phyloP scores from a whole-genome alignment of 2,329 filamentous ascomycete genomes.

The Fusarium ambrosium region DNA sequence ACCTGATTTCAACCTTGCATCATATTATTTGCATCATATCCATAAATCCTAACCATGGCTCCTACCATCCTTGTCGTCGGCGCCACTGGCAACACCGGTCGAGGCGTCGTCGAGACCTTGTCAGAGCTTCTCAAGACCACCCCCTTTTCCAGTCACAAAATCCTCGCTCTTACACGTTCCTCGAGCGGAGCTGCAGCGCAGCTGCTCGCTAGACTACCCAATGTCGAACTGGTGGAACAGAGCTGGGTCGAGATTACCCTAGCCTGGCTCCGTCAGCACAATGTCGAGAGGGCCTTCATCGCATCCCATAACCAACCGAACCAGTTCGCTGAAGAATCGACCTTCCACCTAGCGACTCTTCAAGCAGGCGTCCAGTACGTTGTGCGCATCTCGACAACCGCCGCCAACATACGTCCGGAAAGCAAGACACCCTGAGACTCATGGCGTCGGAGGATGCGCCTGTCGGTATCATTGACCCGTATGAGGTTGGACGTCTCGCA shows the following conservation, averaged over 20 bases:
- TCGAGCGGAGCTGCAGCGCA: slow-evolving; percentile 31
- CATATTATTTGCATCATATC: not conserved
- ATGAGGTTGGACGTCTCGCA: slow-evolving; percentile 53
- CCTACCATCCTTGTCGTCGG: slow-evolving; percentile 53
- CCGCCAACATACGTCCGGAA: slow-evolving; percentile 52
- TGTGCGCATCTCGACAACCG: slow-evolving; percentile 57
- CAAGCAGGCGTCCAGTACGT: slow-evolving; percentile 56
- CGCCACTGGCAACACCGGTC: slow-evolving; percentile 54
- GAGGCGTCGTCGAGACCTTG: slow-evolving; percentile 45
- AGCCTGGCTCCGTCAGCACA: slow-evolving; percentile 54
- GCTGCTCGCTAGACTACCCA: slow-evolving; percentile 50
- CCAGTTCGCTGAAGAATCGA: slow-evolving; percentile 57
- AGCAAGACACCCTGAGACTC: slow-evolving; percentile 48
- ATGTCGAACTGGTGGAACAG: slow-evolving; percentile 52
- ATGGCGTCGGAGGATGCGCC: slow-evolving; percentile 48
- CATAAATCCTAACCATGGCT: slow-evolving; percentile 43
- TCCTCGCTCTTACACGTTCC: slow-evolving; percentile 41
- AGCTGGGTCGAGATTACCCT: slow-evolving; percentile 55
- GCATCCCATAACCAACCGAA: slow-evolving; percentile 54
- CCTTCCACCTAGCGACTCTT: slow-evolving; percentile 52
- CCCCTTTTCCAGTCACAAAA: slow-evolving; percentile 2
- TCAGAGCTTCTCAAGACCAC: slow-evolving; percentile 41
- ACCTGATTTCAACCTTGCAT: not conserved
- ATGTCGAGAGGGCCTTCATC: slow-evolving; percentile 56
- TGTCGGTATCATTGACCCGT: slow-evolving; percentile 48